Evolutionary conservation across 176 grass and related monocot species (phyloP).

Genomic region (Miscanthus lutarioriparius): DNA sequence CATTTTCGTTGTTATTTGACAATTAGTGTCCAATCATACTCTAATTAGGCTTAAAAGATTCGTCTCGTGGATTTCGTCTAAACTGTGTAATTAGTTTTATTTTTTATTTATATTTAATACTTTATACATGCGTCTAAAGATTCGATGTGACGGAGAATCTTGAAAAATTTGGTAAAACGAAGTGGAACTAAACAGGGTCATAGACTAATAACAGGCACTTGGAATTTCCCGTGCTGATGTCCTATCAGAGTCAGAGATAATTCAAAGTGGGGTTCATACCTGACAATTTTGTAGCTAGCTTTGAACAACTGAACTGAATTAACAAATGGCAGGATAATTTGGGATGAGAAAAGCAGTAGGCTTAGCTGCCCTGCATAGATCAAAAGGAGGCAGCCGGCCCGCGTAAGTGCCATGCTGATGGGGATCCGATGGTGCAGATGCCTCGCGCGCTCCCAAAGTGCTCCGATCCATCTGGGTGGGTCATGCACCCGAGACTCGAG

Average conservation of each 20-base stretch:
- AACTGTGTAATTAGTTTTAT: no score
- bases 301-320: slow-evolving; percentile 19
- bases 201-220: not conserved
- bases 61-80: no score
- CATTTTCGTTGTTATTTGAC: no score
- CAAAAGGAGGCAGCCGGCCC: slow-evolving; percentile 15
- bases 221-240: slow-evolving; percentile 14
- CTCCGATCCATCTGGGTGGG: not conserved
- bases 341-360: slow-evolving; percentile 8
- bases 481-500: not conserved
- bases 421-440: slow-evolving; percentile 43
- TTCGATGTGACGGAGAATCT: no score
- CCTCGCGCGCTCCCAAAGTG: slow-evolving; percentile 7
- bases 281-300: not conserved
- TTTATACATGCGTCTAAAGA: no score
- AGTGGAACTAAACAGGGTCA: no score
- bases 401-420: slow-evolving; percentile 50
- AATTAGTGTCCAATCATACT: no score
- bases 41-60: no score
- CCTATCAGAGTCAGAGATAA: slow-evolving; percentile 22
- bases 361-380: slow-evolving; percentile 16
- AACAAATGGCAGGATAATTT: slow-evolving; percentile 22
- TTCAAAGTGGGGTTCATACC: not conserved
- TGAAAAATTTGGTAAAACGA: no score
- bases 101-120: no score